Evolutionary conservation across 2,329 filamentous ascomycete species (phyloP).

Genomic region (Fusarium guadeloupense): DNA sequence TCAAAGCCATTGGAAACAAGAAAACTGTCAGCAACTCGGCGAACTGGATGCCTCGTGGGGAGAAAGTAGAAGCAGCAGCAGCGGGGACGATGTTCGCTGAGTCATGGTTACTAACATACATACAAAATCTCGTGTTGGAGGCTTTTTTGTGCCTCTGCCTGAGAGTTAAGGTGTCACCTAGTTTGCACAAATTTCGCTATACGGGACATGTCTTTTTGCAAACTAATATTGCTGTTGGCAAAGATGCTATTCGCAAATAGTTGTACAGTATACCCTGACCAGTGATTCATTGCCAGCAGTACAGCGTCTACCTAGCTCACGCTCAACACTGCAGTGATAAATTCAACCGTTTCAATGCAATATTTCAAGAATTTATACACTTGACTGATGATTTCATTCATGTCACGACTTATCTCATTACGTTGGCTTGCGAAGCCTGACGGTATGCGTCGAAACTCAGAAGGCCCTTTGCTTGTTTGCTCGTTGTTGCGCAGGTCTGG

Average conservation of each 20-base stretch:
- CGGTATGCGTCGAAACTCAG: neutral
- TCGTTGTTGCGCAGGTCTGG: neutral
- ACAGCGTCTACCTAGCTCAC: too few species aligned
- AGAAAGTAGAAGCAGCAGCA: too few species aligned
- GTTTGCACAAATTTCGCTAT: neutral
- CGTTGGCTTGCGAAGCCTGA: neutral
- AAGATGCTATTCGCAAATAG: neutral
- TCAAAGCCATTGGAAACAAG: neutral
- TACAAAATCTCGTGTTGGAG: too few species aligned
- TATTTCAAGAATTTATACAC: too few species aligned
- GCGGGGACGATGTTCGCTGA: neutral
- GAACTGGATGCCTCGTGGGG: neutral
- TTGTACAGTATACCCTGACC: too few species aligned
- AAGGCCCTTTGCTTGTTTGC: conserved; percentile 1
- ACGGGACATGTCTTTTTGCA: neutral
- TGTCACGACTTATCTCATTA: neutral
- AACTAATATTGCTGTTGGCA: neutral
- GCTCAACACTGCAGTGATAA: neutral
- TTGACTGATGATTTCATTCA: too few species aligned
- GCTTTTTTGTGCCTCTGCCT: conserved; percentile 15
- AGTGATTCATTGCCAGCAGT: too few species aligned
- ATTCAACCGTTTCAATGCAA: too few species aligned
- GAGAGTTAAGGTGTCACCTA: conserved; percentile 10
- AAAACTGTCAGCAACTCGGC: neutral
- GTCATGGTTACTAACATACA: conserved; percentile 13